These are phyloP conservation scores for Aspergillus asperescens DNA, from an alignment of 495 filamentous ascomycete genomes.

Conservation along the genomic window DNA sequence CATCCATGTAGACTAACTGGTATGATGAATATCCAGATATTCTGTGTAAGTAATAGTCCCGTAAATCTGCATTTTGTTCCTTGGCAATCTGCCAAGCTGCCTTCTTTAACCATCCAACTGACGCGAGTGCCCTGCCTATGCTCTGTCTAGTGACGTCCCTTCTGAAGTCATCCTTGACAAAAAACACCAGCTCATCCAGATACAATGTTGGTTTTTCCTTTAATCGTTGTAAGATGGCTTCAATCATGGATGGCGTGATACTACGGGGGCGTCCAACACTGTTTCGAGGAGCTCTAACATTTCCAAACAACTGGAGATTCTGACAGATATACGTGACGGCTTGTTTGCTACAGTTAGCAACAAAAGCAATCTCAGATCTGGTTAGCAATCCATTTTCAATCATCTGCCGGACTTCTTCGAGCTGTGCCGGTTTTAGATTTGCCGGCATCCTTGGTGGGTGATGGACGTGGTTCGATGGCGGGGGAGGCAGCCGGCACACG, in stretches of 20 bases:
- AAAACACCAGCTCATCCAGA: slow-evolving; percentile 20
- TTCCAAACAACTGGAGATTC: slow-evolving; percentile 26
- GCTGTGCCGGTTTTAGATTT: neutral
- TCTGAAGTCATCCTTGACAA: slow-evolving; percentile 19
- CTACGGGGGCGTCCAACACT: slow-evolving; percentile 9
- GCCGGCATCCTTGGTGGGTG: neutral
- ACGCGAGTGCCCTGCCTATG: neutral
- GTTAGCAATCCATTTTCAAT: neutral
- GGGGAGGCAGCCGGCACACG: neutral
- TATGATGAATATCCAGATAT: slow-evolving; percentile 29
- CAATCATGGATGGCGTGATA: slow-evolving; percentile 21
- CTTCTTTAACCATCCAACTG: slow-evolving; percentile 17
- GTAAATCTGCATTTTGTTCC: slow-evolving; percentile 27
- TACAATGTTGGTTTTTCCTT: slow-evolving; percentile 19
- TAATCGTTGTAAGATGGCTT: slow-evolving; percentile 19
- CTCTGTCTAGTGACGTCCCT: slow-evolving; percentile 7
- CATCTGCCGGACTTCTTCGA: neutral
- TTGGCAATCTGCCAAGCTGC: slow-evolving; percentile 6
- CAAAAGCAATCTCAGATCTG: neutral
- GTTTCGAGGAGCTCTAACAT: slow-evolving; percentile 19
- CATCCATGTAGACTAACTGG: slow-evolving; percentile 32
- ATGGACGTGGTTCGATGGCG: neutral
- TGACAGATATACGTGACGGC: slow-evolving; percentile 9
- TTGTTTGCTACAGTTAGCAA: neutral
- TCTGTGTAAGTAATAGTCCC: slow-evolving; percentile 31